Conservation (phyloP, 140 eudicot genomes). For the Oenanthe javanica region DNA sequence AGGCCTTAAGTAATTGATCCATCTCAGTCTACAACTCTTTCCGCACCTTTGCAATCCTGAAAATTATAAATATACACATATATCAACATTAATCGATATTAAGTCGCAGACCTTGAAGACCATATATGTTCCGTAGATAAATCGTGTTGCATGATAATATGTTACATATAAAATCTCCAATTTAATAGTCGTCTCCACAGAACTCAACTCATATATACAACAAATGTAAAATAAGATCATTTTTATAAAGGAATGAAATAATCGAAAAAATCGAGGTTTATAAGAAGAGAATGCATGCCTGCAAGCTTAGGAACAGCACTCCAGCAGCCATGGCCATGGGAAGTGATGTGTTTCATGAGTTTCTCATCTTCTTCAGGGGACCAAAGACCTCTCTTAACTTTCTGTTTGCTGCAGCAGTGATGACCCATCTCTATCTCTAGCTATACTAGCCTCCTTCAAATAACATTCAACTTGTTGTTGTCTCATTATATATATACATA, state of each 20-base stretch:
- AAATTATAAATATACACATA: neutral
- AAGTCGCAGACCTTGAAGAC: no score
- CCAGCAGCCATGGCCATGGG: slow-evolving; percentile 91
- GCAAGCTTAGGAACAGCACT: slow-evolving; percentile 89
- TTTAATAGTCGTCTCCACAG: no score
- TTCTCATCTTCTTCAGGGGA: slow-evolving; percentile 94
- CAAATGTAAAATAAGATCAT: no score
- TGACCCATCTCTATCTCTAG: slow-evolving; percentile 45
- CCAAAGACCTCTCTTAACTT: slow-evolving; percentile 89
- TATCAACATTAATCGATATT: neutral
- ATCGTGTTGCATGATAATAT: no score
- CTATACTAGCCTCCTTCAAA: neutral
- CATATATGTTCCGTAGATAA: no score
- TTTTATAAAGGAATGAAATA: neutral
- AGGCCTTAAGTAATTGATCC: slow-evolving; percentile 58
- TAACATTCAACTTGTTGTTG: neutral
- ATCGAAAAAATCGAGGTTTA: neutral
- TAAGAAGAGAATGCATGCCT: slow-evolving; percentile 21
- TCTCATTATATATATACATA: neutral
- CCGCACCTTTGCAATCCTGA: slow-evolving; percentile 61
- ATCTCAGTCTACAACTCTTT: slow-evolving; percentile 61
- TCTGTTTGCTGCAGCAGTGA: slow-evolving; percentile 91
- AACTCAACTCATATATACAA: no score
- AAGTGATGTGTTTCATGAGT: slow-evolving; percentile 56
- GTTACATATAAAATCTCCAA: no score